phyloP scores from a whole-genome alignment of 495 filamentous ascomycete species.

The Jackrogersella minutella region DNA sequence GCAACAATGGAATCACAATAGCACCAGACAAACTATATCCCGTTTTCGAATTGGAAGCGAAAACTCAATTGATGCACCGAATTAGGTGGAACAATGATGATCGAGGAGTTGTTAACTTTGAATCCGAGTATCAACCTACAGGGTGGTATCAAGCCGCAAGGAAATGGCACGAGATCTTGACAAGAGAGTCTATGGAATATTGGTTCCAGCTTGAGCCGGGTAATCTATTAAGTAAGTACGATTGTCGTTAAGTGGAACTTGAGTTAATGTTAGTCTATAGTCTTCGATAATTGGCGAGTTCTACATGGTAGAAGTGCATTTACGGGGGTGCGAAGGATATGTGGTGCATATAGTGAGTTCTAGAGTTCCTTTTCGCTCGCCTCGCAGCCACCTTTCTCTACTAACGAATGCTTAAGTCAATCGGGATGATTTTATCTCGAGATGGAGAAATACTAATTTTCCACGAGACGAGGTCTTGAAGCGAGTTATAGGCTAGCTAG shows the following conservation, averaged over 20 bases:
- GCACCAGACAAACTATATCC: slow-evolving; percentile 70
- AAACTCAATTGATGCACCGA: slow-evolving; percentile 61
- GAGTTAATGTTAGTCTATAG: slow-evolving; percentile 48
- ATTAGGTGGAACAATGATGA: slow-evolving; percentile 95
- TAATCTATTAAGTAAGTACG: slow-evolving; percentile 70
- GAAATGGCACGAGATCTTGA: slow-evolving; percentile 69
- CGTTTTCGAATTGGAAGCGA: slow-evolving; percentile 66
- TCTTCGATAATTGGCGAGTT: slow-evolving; percentile 96
- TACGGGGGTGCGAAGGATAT: slow-evolving; percentile 83
- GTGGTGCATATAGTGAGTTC: slow-evolving; percentile 83
- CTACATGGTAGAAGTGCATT: slow-evolving; percentile 85
- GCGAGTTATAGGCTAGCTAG: slow-evolving; percentile 50
- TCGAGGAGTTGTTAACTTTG: slow-evolving; percentile 66
- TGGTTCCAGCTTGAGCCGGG: slow-evolving; percentile 84
- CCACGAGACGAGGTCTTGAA: slow-evolving; percentile 59
- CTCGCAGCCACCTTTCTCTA: not conserved
- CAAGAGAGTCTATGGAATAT: slow-evolving; percentile 62
- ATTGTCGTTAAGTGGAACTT: not conserved
- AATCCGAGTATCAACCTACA: slow-evolving; percentile 42
- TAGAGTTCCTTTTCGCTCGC: not conserved
- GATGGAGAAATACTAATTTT: slow-evolving; percentile 75
- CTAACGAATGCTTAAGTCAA: slow-evolving; percentile 66
- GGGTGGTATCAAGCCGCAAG: slow-evolving; percentile 81
- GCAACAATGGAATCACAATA: slow-evolving; percentile 83
- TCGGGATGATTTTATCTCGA: slow-evolving; percentile 84